These are phyloP conservation scores for Kluyveromyces wickerhamii DNA, from an alignment of 805 yeast species.

Conservation along the genomic window DNA sequence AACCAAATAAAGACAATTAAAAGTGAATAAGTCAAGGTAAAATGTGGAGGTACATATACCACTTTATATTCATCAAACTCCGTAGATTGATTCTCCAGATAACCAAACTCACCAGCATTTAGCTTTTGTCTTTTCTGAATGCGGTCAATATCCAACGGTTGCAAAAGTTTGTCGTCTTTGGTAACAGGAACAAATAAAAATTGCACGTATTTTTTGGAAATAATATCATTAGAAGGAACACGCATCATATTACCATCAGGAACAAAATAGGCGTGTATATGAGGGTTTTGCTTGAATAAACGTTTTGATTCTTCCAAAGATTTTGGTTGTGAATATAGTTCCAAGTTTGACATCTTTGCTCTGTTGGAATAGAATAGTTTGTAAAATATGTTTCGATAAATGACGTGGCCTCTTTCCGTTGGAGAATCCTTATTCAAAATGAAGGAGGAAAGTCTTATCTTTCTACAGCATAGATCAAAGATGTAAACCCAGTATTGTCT, in stretches of 20 bases:
- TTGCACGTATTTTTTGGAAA: conserved; percentile 55
- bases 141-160: conserved; percentile 24
- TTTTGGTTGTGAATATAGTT: conserved; percentile 48
- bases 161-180: conserved; percentile 57
- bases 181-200: conserved; percentile 78
- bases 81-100: conserved; percentile 35
- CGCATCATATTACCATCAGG: conserved; percentile 79
- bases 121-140: conserved; percentile 30
- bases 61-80: conserved; percentile 48
- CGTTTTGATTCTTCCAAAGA: conserved; percentile 37
- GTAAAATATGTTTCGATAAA: conserved; percentile 44
- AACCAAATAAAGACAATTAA: conserved; percentile 37
- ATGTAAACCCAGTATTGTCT: conserved; percentile 54
- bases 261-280: conserved; percentile 49
- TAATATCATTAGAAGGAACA: conserved; percentile 79
- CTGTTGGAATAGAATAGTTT: conserved; percentile 33
- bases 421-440: conserved; percentile 55
- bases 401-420: conserved; percentile 61
- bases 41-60: conserved; percentile 82
- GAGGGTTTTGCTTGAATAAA: conserved; percentile 36
- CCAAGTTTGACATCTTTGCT: conserved; percentile 38
- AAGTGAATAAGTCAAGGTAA: conserved; percentile 47
- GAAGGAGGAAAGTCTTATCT: conserved; percentile 73
- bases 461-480: conserved; percentile 46
- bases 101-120: conserved; percentile 37